Base-by-base conservation (phyloP, 768 basidiomycete species). In the Amanita thiersii region DNA sequence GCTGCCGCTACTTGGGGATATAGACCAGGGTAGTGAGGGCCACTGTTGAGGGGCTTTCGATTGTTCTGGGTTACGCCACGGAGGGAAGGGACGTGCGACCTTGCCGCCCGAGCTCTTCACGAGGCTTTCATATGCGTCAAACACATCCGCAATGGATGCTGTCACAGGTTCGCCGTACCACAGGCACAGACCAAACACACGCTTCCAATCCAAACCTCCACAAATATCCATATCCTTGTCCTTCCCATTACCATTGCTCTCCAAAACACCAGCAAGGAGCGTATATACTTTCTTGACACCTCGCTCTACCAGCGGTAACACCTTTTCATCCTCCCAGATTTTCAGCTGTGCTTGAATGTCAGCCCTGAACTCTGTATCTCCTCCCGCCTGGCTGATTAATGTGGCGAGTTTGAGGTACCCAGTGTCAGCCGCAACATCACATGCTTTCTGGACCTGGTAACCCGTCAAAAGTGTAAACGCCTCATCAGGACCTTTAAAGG, bases 131-230 rank as follows among this genome's bases (percentile, higher is more conserved):
- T 85, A 94, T 1, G 73, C 62, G 8, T 69, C 59, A 50, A 88
- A 80, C 1, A 82, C 81, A 31, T 84, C 74, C 2, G 76, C 65
- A 44, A 91, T 75, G 3, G 86, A 66, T 2, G 82, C 72, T 45
- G 86, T 75, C 49, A 89, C 68, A 2, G 77, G 70, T 31, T 81
- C 72, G 1, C 79, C 79, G 57, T 81, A 97, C 96, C 96, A 99
- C 23, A 98, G 63, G 47, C 82, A 81, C 32, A 97, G 63, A 2
- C 89, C 96, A 55, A 98, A 87, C 1, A 82, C 81, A 14, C 91
- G 78, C 58, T 91, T 93, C 96, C 96, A 99, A 56, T 96, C 93
- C 40, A 97, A 60, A 0, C 77, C 85, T 39, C 79, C 65, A 12
- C 78, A 68, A 3, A 96, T 66, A 42, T 76, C 53, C 15, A 35